Evolutionary conservation across 2,329 filamentous ascomycete genomes (phyloP).

Genomic region (Venturia carpophila): DNA sequence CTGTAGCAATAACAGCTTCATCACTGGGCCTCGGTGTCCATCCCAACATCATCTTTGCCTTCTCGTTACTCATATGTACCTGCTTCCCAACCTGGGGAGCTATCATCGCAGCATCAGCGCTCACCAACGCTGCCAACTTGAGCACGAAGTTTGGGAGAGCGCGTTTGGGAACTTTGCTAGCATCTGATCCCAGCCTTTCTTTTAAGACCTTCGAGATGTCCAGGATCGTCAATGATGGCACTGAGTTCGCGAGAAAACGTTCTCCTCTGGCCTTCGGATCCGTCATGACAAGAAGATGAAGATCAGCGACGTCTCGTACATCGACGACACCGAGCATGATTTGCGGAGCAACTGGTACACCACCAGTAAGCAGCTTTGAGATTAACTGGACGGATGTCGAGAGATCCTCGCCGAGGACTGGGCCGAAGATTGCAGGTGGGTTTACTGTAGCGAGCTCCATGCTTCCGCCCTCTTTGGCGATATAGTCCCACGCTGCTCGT

Average conservation of each 20-base stretch:
- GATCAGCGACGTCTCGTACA: constrained; percentile 50
- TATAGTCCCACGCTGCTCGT: constrained; percentile 46
- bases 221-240: constrained; percentile 20
- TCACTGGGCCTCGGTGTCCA: constrained; percentile 23
- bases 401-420: constrained; percentile 50
- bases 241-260: constrained; percentile 52
- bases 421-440: constrained; percentile 44
- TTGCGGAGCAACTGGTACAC: constrained; percentile 32
- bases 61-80: constrained; percentile 23
- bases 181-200: not conserved
- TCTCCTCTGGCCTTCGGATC: constrained; percentile 51
- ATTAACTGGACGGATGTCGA: constrained; percentile 68
- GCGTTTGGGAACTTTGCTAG: constrained; percentile 21
- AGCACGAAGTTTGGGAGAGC: constrained; percentile 24
- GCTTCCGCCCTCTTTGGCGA: constrained; percentile 44
- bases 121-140: constrained; percentile 21
- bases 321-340: constrained; percentile 40
- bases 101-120: constrained; percentile 22
- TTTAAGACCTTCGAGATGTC: constrained; percentile 24
- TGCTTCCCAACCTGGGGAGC: constrained; percentile 24
- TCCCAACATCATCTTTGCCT: constrained; percentile 24
- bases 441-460: constrained; percentile 43
- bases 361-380: constrained; percentile 55
- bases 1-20: constrained; percentile 23
- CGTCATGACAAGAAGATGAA: constrained; percentile 53